Evolutionary conservation across 345 rosid species (phyloP).

Genomic region (Brassica cretica): DNA sequence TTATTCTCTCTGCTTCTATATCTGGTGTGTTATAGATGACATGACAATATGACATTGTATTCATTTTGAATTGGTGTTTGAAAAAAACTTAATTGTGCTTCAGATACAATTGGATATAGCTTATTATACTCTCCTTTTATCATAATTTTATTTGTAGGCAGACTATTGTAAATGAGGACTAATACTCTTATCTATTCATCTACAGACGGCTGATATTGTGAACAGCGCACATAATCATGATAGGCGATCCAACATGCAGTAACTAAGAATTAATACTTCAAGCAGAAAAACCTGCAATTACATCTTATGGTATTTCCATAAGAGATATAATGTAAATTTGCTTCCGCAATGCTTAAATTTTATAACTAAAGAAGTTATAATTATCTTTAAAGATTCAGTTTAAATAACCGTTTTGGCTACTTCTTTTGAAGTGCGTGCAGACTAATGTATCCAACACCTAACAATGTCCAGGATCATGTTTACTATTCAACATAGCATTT

Average conservation of each 20-base stretch:
- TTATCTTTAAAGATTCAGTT: neutral
- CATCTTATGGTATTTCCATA: neutral
- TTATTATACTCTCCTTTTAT: neutral
- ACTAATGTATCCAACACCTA: conserved; percentile 17
- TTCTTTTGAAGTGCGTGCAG: conserved; percentile 16
- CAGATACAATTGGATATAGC: neutral
- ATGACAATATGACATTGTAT: neutral
- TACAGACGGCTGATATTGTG: neutral
- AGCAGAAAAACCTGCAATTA: neutral
- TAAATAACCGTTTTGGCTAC: neutral
- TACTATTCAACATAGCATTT: conserved; percentile 17
- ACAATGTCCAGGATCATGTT: conserved; percentile 34
- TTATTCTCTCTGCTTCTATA: neutral
- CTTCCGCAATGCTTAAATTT: neutral
- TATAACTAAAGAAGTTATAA: neutral
- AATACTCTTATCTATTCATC: neutral
- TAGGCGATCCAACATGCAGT: conserved; percentile 4
- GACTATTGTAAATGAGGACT: neutral
- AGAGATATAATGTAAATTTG: neutral
- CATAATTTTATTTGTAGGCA: neutral
- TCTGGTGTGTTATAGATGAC: neutral
- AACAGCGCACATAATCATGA: neutral
- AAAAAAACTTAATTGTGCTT: neutral
- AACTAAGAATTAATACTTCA: neutral
- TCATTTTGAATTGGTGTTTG: neutral